Conservation (phyloP, 73 alveolate genomes). For the Symbiodinium pilosum region DNA sequence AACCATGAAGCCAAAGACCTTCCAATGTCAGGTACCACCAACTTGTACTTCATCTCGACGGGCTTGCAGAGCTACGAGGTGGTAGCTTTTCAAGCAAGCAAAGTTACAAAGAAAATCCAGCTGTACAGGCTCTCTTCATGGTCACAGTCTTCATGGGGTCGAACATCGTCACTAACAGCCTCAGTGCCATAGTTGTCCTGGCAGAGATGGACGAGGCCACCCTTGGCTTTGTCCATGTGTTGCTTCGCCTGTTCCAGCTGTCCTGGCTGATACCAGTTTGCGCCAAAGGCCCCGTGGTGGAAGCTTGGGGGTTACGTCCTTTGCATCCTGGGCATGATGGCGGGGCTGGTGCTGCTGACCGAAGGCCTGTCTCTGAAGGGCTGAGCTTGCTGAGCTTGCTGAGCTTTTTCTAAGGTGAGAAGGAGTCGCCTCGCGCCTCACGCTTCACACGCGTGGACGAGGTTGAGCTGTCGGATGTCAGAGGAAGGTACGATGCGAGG, state of each 20-base stretch:
- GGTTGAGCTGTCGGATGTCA: slow-evolving; percentile 50
- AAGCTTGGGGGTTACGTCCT: slow-evolving; percentile 82
- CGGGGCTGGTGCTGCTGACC: slow-evolving; percentile 64
- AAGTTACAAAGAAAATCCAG: too few relatives aligned
- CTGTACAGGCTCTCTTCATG: slow-evolving; percentile 67
- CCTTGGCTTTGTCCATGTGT: too few relatives aligned
- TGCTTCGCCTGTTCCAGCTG: too few relatives aligned
- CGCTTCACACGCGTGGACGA: slow-evolving; percentile 31
- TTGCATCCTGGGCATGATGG: slow-evolving; percentile 87
- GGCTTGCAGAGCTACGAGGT: slow-evolving; percentile 80
- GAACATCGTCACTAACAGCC: slow-evolving; percentile 71
- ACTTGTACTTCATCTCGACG: slow-evolving; percentile 56
- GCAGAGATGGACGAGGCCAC: slow-evolving; percentile 88
- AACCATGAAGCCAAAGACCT: background rate
- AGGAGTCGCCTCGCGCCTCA: background rate
- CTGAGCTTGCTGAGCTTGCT: too few relatives aligned
- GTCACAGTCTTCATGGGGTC: slow-evolving; percentile 86
- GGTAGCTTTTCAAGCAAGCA: too few relatives aligned
- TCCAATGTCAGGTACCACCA: slow-evolving; percentile 15
- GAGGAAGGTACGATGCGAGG: slow-evolving; percentile 42
- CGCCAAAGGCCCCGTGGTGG: slow-evolving; percentile 65
- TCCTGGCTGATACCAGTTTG: too few relatives aligned
- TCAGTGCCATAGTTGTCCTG: slow-evolving; percentile 56
- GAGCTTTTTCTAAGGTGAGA: background rate
- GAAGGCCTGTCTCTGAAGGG: too few relatives aligned